These are phyloP conservation scores for Naegleria lovaniensis DNA, from an alignment of 208 protist genomes.

Conservation along the genomic window DNA sequence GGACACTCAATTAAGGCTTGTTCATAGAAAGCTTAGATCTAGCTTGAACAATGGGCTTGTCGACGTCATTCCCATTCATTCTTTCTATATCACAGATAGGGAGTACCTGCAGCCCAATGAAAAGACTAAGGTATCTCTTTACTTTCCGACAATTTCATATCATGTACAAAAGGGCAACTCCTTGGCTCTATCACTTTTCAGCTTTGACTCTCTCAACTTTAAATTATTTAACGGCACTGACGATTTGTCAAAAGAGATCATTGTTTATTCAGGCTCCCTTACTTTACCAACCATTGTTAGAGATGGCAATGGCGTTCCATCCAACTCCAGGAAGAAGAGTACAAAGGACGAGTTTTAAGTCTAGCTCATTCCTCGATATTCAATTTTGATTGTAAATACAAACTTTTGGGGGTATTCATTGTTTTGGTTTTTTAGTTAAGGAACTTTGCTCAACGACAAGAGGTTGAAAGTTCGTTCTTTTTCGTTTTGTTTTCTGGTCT, in stretches of 20 bases:
- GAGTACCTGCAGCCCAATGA: background rate
- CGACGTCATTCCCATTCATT: background rate
- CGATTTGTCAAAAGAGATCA: background rate
- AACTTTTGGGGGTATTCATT: too few species aligned
- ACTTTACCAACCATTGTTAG: background rate
- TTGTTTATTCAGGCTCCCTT: background rate
- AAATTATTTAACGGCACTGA: background rate
- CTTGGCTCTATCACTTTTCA: background rate
- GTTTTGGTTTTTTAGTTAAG: too few species aligned
- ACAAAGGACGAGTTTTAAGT: too few species aligned
- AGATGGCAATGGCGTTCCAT: background rate
- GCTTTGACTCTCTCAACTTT: background rate
- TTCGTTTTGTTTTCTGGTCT: too few species aligned
- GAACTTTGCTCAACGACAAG: too few species aligned
- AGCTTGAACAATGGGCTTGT: background rate
- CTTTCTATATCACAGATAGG: background rate
- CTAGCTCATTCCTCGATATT: too few species aligned
- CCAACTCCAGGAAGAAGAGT: background rate
- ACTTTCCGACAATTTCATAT: background rate
- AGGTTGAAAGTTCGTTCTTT: too few species aligned
- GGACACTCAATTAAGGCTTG: background rate
- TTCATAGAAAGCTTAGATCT: background rate
- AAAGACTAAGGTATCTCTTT: background rate
- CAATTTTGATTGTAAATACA: too few species aligned
- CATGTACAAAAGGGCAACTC: background rate